A percentile compares a stretch with the other conserved stretches of the same genome.
Conservation (phyloP, 345 rosid genomes). For the Eucalyptus marginata region DNA sequence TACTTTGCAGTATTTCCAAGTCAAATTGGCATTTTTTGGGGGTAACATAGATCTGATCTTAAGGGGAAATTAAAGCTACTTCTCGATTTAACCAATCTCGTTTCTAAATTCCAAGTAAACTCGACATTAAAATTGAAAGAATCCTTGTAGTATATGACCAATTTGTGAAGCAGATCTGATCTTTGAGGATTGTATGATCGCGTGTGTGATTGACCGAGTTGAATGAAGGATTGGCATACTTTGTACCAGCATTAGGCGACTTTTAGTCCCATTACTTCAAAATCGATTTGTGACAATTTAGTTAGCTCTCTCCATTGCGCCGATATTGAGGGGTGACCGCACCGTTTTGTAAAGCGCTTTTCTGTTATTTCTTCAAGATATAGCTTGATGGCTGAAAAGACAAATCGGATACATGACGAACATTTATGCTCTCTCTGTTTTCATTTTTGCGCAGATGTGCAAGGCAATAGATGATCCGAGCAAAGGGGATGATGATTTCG, state of each 20-base stretch:
- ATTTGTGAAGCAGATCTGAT: background rate
- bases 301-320: background rate
- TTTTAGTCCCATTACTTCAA: background rate
- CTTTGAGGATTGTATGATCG: background rate
- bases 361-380: background rate
- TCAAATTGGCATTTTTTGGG: background rate
- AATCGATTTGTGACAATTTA: background rate
- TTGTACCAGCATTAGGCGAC: background rate
- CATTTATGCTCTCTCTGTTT: background rate
- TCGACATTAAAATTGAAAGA: background rate
- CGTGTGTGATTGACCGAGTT: background rate
- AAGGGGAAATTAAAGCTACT: background rate
- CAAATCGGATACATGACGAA: background rate
- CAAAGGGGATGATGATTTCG: constrained; percentile 30
- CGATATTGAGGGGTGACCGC: background rate
- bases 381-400: background rate
- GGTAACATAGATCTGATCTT: background rate
- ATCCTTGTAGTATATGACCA: background rate
- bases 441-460: constrained; percentile 34
- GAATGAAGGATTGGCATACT: background rate
- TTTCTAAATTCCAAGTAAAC: background rate
- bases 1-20: background rate
- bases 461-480: constrained; percentile 39
- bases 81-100: background rate
- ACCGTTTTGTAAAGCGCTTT: background rate